Evolutionary conservation across 257 asterid species (phyloP).

Genomic region (Apocynum venetum): DNA sequence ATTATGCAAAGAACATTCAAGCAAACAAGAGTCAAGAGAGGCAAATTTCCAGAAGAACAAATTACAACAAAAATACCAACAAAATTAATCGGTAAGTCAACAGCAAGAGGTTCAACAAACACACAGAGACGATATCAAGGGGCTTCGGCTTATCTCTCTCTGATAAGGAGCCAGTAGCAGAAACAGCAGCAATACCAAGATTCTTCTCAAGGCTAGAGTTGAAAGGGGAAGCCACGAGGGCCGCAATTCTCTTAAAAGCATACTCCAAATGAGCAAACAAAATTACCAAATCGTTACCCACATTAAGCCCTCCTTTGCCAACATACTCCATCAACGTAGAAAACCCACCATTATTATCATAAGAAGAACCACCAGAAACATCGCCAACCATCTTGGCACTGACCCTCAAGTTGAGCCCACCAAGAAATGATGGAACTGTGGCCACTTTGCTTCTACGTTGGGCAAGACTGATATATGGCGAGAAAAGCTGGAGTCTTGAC

Average conservation of each 20-base stretch:
- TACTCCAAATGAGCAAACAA: slow-evolving; percentile 63
- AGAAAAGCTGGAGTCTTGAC: slow-evolving; percentile 28
- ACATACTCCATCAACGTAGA: slow-evolving; percentile 66
- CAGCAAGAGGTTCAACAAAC: slow-evolving; percentile 19
- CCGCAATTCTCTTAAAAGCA: slow-evolving; percentile 83
- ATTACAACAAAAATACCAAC: neutral
- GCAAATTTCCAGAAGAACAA: neutral
- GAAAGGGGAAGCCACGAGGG: slow-evolving; percentile 92
- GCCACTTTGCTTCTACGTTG: slow-evolving; percentile 39
- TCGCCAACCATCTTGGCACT: slow-evolving; percentile 21
- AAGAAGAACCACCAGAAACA: slow-evolving; percentile 14
- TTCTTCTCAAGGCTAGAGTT: slow-evolving; percentile 47
- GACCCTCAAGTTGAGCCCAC: slow-evolving; percentile 40
- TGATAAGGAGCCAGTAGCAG: slow-evolving; percentile 15
- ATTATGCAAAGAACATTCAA: neutral
- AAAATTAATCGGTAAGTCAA: neutral
- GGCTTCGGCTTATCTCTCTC: slow-evolving; percentile 95
- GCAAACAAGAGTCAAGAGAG: neutral
- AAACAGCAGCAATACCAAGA: slow-evolving; percentile 15
- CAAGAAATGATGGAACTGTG: slow-evolving; percentile 26
- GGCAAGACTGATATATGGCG: slow-evolving; percentile 26
- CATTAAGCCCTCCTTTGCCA: slow-evolving; percentile 55
- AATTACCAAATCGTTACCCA: slow-evolving; percentile 67
- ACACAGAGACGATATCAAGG: slow-evolving; percentile 75
- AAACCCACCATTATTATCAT: slow-evolving; percentile 30